These are phyloP conservation scores for Cubamyces sp. DNA, from an alignment of 768 basidiomycete species.

Conservation along the genomic window DNA sequence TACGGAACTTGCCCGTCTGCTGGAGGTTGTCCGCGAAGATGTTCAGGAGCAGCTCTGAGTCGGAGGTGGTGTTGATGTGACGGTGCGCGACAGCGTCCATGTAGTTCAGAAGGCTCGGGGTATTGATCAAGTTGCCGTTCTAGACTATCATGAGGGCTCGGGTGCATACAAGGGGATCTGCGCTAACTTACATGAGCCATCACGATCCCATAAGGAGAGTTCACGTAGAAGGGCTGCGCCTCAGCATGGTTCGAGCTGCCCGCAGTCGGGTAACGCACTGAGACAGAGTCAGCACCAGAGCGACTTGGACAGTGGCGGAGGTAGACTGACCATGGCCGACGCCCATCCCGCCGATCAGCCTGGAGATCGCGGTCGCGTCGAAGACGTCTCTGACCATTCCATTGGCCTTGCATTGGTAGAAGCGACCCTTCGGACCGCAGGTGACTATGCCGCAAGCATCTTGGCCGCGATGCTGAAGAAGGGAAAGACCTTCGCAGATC, in stretches of 20 bases:
- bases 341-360: slow-evolving; percentile 92
- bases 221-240: slow-evolving; percentile 99
- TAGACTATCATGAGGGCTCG: slow-evolving; percentile 36
- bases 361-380: slow-evolving; percentile 75
- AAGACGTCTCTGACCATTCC: slow-evolving; percentile 99
- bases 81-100: slow-evolving; percentile 97
- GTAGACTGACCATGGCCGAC: slow-evolving; percentile 86
- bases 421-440: slow-evolving; percentile 91
- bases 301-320: neutral
- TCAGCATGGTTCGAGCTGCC: slow-evolving; percentile 97
- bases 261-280: slow-evolving; percentile 97
- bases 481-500: slow-evolving; percentile 92
- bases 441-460: slow-evolving; percentile 98
- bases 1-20: slow-evolving; percentile 97
- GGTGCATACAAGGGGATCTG: neutral
- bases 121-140: slow-evolving; percentile 99
- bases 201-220: slow-evolving; percentile 99
- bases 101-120: slow-evolving; percentile 79
- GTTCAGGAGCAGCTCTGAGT: slow-evolving; percentile 96
- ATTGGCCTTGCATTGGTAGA: slow-evolving; percentile 98
- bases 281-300: slow-evolving; percentile 2
- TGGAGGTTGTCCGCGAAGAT: slow-evolving; percentile 98
- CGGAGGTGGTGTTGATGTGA: slow-evolving; percentile 98
- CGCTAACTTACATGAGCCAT: slow-evolving; percentile 83
- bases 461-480: slow-evolving; percentile 96